These are phyloP conservation scores for Sicyos edulis DNA, from an alignment of 306 rosid species.

Conservation along the genomic window DNA sequence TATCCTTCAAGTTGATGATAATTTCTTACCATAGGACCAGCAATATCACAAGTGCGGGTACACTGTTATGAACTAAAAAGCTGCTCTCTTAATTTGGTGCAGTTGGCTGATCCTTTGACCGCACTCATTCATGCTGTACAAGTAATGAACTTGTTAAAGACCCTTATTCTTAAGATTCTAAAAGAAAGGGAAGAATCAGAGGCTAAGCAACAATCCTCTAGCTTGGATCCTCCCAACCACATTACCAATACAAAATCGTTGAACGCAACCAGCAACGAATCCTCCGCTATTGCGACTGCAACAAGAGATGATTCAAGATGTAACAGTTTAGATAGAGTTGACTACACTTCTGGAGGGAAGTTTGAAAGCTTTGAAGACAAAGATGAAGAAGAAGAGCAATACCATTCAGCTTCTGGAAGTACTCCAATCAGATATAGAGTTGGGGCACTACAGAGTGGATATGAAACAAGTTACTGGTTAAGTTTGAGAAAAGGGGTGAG, in stretches of 20 bases:
- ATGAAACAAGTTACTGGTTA: slow-evolving; percentile 63
- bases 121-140: slow-evolving; percentile 91
- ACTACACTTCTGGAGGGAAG: slow-evolving; percentile 44
- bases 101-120: slow-evolving; percentile 92
- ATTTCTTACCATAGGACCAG: background rate
- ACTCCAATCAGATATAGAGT: slow-evolving; percentile 27
- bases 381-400: slow-evolving; percentile 33
- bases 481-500: slow-evolving; percentile 73
- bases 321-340: slow-evolving; percentile 44
- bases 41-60: background rate
- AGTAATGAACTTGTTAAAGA: slow-evolving; percentile 89
- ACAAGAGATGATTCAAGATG: slow-evolving; percentile 22
- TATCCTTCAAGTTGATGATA: background rate
- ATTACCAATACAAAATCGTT: slow-evolving; percentile 23
- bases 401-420: slow-evolving; percentile 37
- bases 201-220: slow-evolving; percentile 27
- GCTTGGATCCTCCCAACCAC: slow-evolving; percentile 33
- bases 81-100: slow-evolving; percentile 26
- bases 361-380: slow-evolving; percentile 46
- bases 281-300: slow-evolving; percentile 18
- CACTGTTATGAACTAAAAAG: slow-evolving; percentile 6
- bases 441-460: slow-evolving; percentile 1
- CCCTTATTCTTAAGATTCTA: slow-evolving; percentile 56
- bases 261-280: slow-evolving; percentile 23
- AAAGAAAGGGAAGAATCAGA: slow-evolving; percentile 59